phyloP scores from a whole-genome alignment of 495 filamentous ascomycete genomes.

The Penicillium verhagenii region DNA sequence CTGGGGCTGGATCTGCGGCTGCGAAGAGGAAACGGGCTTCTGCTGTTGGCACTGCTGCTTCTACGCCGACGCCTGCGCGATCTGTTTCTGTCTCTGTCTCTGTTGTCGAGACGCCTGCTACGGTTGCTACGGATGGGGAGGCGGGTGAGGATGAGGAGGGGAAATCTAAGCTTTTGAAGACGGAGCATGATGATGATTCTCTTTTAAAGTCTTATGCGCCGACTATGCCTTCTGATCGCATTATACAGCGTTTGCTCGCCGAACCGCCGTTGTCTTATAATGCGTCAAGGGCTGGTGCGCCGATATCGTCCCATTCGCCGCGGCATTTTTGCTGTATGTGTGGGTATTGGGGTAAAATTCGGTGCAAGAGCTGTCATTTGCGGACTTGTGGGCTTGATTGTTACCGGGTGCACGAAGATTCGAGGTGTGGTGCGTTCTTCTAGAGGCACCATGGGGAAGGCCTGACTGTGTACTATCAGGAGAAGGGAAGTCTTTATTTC shows the following conservation, averaged over 20 bases:
- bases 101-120: background rate
- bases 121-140: constrained; percentile 18
- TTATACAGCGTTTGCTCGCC: constrained; percentile 65
- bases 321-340: constrained; percentile 83
- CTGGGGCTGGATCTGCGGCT: constrained; percentile 2
- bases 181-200: constrained; percentile 56
- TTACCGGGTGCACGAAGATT: constrained; percentile 75
- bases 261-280: constrained; percentile 77
- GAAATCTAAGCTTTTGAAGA: constrained; percentile 36
- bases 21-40: constrained; percentile 20
- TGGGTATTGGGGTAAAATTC: constrained; percentile 87
- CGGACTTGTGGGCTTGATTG: constrained; percentile 82
- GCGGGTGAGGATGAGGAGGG: constrained; percentile 23
- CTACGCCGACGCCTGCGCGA: constrained; percentile 11
- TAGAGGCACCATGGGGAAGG: constrained; percentile 10
- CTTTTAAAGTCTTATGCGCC: constrained; percentile 64
- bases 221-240: constrained; percentile 59
- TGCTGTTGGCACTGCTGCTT: constrained; percentile 10
- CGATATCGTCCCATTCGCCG: constrained; percentile 52
- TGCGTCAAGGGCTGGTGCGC: constrained; percentile 64
- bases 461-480: constrained; percentile 13
- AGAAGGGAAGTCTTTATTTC: background rate
- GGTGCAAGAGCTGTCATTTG: constrained; percentile 79
- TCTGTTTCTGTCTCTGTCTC: background rate
- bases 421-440: constrained; percentile 67